Conservation (phyloP, 768 basidiomycete species). For the Lyophyllum shimeji region DNA sequence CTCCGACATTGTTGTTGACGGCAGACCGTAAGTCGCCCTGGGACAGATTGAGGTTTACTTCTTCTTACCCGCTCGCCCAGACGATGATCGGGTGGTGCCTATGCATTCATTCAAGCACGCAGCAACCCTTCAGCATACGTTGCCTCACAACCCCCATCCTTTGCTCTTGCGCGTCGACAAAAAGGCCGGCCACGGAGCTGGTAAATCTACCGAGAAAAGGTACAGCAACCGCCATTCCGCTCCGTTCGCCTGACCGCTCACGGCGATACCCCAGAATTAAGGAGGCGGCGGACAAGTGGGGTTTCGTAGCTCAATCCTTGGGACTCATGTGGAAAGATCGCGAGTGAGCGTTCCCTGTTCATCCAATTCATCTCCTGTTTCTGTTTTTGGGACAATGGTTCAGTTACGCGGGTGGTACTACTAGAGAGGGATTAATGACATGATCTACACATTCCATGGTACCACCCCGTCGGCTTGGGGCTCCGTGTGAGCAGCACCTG, state of each 20-base stretch:
- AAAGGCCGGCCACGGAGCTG: constrained; percentile 80
- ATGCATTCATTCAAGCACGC: constrained; percentile 84
- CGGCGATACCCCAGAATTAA: constrained; percentile 52
- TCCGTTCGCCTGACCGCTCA: background rate
- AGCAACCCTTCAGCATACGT: constrained; percentile 70
- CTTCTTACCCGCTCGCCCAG: constrained; percentile 30
- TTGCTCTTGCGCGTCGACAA: constrained; percentile 76
- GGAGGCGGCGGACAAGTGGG: constrained; percentile 76
- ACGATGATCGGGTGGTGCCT: constrained; percentile 86
- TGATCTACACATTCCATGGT: background rate
- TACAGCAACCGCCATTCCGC: constrained; percentile 17
- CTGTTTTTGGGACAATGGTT: background rate
- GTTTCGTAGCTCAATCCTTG: constrained; percentile 69
- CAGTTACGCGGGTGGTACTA: background rate
- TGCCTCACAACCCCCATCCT: constrained; percentile 68
- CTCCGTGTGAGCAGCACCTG: constrained; percentile 2
- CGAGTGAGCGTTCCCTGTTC: constrained; percentile 18
- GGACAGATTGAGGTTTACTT: background rate
- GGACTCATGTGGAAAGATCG: constrained; percentile 44
- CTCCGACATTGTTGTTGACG: constrained; percentile 76
- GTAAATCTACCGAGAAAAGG: constrained; percentile 75
- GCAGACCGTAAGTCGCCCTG: constrained; percentile 63
- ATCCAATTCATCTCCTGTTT: constrained; percentile 13
- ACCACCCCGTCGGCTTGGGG: constrained; percentile 1
- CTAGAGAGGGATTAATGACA: background rate